A percentile compares a stretch with the other conserved stretches of the same genome.
These are phyloP conservation scores for Aegilops bicornis DNA, from an alignment of 176 grass and related monocot genomes.

Conservation along the genomic window DNA sequence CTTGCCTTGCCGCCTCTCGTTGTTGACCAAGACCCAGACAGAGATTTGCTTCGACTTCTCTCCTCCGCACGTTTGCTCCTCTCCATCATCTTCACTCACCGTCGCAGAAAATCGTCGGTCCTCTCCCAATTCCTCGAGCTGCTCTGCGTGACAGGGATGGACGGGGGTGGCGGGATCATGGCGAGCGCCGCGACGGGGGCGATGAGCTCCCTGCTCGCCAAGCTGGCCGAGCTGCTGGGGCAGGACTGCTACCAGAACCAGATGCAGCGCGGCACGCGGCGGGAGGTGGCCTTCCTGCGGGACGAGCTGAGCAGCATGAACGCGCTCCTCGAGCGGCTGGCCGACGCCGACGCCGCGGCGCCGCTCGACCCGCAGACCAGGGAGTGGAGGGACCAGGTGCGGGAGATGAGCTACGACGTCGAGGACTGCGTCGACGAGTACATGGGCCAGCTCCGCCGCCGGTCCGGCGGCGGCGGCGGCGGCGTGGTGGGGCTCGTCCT, in stretches of 20 bases:
- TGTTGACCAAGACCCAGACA: not conserved
- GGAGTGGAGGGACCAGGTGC: conserved; percentile 22
- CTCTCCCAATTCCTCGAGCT: not conserved
- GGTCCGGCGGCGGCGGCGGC: not conserved
- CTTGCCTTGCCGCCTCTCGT: not conserved
- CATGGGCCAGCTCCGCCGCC: not conserved
- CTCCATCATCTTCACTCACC: not conserved
- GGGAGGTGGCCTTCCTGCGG: not conserved
- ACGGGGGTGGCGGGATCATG: conserved; percentile 3
- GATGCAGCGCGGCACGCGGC: not conserved
- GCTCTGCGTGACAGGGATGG: not conserved
- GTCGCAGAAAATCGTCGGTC: not conserved
- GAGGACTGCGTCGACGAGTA: conserved; percentile 26
- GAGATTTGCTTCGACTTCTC: not conserved
- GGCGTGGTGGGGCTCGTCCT: conserved; percentile 12
- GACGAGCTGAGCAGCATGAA: conserved; percentile 18
- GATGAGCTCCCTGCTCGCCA: conserved; percentile 12
- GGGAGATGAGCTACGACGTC: conserved; percentile 30
- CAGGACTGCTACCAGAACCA: conserved; percentile 13
- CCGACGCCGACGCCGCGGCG: not conserved
- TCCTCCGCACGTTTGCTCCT: not conserved
- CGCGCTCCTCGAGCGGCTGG: conserved; percentile 1
- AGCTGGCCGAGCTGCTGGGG: not conserved
- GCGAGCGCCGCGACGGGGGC: conserved; percentile 14
- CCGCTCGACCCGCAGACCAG: not conserved